Conservation (phyloP, 257 asterid genomes). For the Solanum corneliomulleri region DNA sequence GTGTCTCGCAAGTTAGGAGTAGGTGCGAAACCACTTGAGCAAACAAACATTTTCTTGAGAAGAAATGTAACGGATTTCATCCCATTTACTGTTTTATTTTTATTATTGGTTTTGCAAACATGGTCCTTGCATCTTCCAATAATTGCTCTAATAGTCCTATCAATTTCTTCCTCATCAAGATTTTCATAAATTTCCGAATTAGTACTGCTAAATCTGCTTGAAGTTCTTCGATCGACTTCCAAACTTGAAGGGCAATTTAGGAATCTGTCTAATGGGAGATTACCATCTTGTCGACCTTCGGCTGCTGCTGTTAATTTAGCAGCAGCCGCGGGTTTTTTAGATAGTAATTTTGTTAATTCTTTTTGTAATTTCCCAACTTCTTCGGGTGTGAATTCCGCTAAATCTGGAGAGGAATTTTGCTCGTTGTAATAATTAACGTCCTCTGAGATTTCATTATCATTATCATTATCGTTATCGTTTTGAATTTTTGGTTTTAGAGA, state of each 20-base stretch:
- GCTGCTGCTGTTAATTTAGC: conserved; percentile 16
- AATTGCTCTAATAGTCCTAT: conserved; percentile 73
- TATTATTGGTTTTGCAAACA: conserved; percentile 55
- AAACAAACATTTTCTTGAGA: conserved; percentile 75
- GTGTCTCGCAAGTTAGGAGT: conserved; percentile 61
- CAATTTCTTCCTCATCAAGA: conserved; percentile 71
- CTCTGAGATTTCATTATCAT: conserved; percentile 15
- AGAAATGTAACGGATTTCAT: conserved; percentile 66
- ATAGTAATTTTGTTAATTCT: conserved; percentile 49
- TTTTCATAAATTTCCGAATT: conserved; percentile 33
- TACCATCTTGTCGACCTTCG: conserved; percentile 8
- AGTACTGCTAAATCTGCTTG: conserved; percentile 35
- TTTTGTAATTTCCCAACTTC: conserved; percentile 66
- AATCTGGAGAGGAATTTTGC: conserved; percentile 48
- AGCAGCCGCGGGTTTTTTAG: conserved; percentile 24
- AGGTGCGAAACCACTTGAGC: conserved; percentile 55
- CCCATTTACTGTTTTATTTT: conserved; percentile 36
- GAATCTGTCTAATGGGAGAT: conserved; percentile 78
- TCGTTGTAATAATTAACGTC: not conserved
- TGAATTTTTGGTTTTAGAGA: conserved; percentile 12
- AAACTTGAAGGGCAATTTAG: conserved; percentile 90
- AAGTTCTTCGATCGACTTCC: conserved; percentile 58
- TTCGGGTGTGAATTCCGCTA: conserved; percentile 70
- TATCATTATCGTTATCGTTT: not conserved
- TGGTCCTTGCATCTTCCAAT: conserved; percentile 72